Conservation (phyloP, 805 yeast species). For the Yamadazyma tumulicola region DNA sequence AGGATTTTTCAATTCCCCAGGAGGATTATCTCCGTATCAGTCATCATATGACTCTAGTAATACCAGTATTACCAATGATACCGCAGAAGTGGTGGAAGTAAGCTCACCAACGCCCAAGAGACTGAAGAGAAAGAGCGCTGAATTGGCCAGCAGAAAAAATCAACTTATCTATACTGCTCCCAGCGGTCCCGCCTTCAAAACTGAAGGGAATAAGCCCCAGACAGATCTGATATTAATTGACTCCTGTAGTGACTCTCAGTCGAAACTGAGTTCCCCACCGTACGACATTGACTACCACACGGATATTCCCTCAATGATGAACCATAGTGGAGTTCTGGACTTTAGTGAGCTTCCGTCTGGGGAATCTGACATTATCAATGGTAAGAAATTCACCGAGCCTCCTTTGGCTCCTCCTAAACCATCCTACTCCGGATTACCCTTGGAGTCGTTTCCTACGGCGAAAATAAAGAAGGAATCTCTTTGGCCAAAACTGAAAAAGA, state of each 20-base stretch:
- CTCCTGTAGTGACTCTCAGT: not conserved
- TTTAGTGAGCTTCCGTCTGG: too few relatives aligned
- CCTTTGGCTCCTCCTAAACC: constrained; percentile 51
- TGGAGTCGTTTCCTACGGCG: constrained; percentile 64
- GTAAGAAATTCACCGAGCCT: constrained; percentile 63
- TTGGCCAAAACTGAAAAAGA: constrained; percentile 40
- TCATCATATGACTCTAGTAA: too few relatives aligned
- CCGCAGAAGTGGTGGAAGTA: too few relatives aligned
- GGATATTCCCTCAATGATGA: not conserved
- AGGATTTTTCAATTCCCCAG: too few relatives aligned
- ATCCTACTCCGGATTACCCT: constrained; percentile 67
- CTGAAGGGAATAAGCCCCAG: too few relatives aligned
- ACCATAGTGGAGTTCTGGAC: too few relatives aligned
- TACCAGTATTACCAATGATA: too few relatives aligned
- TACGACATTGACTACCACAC: not conserved
- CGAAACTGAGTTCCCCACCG: not conserved
- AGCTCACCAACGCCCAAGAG: too few relatives aligned
- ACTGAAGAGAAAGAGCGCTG: constrained; percentile 12
- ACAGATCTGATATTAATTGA: constrained; percentile 1
- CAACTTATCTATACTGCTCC: constrained; percentile 9
- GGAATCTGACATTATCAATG: too few relatives aligned
- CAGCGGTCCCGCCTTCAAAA: too few relatives aligned
- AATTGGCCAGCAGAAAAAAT: constrained; percentile 10
- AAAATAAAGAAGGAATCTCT: constrained; percentile 55
- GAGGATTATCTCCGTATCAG: too few relatives aligned